These are phyloP conservation scores for Murraya koenigii DNA, from an alignment of 345 rosid genomes.

Conservation along the genomic window DNA sequence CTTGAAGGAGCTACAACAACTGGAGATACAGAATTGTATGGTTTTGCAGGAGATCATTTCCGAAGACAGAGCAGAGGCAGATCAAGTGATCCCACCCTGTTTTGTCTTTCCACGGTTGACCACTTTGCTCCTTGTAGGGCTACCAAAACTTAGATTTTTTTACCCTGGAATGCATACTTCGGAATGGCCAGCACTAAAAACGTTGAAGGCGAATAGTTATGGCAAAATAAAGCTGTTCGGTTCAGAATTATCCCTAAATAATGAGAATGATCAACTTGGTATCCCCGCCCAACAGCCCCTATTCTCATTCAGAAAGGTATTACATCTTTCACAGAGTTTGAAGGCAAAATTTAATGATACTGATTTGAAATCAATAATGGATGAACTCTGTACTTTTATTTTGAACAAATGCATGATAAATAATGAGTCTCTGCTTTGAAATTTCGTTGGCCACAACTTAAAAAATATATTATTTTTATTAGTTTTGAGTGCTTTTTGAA, in stretches of 20 bases:
- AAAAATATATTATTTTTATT: too few species aligned
- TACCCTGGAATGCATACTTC: conserved; percentile 17
- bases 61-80: conserved; percentile 4
- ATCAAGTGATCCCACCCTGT: not conserved
- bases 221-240: not conserved
- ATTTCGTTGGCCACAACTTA: too few species aligned
- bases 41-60: conserved; percentile 5
- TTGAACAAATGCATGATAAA: too few species aligned
- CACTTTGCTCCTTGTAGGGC: not conserved
- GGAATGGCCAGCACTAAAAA: conserved; percentile 22
- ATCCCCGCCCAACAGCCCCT: not conserved
- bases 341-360: too few species aligned
- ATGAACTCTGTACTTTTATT: too few species aligned
- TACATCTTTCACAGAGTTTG: not conserved
- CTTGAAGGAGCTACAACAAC: not conserved
- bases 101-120: conserved; percentile 24
- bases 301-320: conserved; percentile 11
- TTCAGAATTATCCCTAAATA: not conserved
- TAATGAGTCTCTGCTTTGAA: too few species aligned
- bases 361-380: too few species aligned
- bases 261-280: not conserved
- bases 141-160: conserved; percentile 19
- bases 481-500: conserved; percentile 16
- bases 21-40: rapidly evolving
- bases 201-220: not conserved